Conservation (phyloP, 257 asterid genomes). For the Ilex aquifolium region DNA sequence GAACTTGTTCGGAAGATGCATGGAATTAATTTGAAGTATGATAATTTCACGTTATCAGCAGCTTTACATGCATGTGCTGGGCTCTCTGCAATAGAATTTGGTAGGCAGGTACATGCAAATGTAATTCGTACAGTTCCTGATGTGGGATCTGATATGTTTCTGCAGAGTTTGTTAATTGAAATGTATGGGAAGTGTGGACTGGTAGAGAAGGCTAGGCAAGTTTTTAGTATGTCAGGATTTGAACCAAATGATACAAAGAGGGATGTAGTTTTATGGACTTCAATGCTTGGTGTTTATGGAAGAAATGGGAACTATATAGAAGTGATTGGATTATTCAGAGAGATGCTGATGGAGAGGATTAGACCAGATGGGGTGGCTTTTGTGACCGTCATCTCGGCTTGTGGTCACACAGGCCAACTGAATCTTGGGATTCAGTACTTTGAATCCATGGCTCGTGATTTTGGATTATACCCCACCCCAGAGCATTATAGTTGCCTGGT, state of each 20-base stretch:
- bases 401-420: constrained; percentile 85
- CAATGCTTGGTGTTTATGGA: constrained; percentile 66
- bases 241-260: constrained; percentile 13
- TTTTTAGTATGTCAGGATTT: constrained; percentile 48
- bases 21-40: constrained; percentile 29
- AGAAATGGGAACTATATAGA: constrained; percentile 49
- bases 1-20: constrained; percentile 45
- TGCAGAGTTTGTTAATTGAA: constrained; percentile 74
- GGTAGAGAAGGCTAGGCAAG: constrained; percentile 45
- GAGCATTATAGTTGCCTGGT: constrained; percentile 85
- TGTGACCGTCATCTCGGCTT: constrained; percentile 71
- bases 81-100: constrained; percentile 43
- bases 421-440: constrained; percentile 64
- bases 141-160: constrained; percentile 43
- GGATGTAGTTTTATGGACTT: constrained; percentile 84
- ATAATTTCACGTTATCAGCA: constrained; percentile 55
- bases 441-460: constrained; percentile 50
- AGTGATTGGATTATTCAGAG: constrained; percentile 45
- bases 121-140: constrained; percentile 32
- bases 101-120: constrained; percentile 62
- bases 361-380: constrained; percentile 74
- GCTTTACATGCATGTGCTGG: constrained; percentile 64
- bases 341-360: constrained; percentile 58
- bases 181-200: constrained; percentile 85
- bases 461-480: constrained; percentile 41